Evolutionary conservation across 208 protist species (phyloP).

Genomic region (Trypanosomatidae sp.): DNA sequence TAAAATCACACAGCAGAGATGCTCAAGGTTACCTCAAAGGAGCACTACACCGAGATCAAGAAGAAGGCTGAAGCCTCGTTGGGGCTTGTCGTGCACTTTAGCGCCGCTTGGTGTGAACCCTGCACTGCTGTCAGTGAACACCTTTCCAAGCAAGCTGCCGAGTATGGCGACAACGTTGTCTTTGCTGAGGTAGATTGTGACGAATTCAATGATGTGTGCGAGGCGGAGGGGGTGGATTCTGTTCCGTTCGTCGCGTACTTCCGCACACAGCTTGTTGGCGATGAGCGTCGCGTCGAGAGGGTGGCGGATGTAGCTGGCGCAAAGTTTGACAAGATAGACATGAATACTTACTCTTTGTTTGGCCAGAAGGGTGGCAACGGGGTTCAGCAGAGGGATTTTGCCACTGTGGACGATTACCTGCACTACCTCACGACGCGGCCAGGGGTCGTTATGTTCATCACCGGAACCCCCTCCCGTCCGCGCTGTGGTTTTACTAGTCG

Average conservation of each 20-base stretch:
- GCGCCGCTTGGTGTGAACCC: constrained; percentile 89
- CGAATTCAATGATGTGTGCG: constrained; percentile 60
- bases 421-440: constrained; percentile 77
- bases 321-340: constrained; percentile 74
- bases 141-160: constrained; percentile 33
- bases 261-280: constrained; percentile 37
- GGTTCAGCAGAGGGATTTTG: constrained; percentile 46
- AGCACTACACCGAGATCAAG: constrained; percentile 59
- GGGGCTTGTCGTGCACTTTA: constrained; percentile 88
- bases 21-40: constrained; percentile 36
- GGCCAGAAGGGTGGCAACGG: constrained; percentile 56
- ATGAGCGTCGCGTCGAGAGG: constrained; percentile 36
- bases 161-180: constrained; percentile 49
- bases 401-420: constrained; percentile 77
- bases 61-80: constrained; percentile 36
- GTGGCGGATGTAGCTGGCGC: constrained; percentile 81
- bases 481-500: constrained; percentile 91
- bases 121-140: constrained; percentile 69
- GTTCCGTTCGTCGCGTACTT: constrained; percentile 92
- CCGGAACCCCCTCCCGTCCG: constrained; percentile 85
- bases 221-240: constrained; percentile 74
- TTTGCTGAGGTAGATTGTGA: constrained; percentile 88
- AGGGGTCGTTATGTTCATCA: constrained; percentile 92
- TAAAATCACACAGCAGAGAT: constrained; percentile 13
- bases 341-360: constrained; percentile 81